Evolutionary conservation across 2,329 filamentous ascomycete genomes (phyloP).

Genomic region (Fusarium abutilonis): DNA sequence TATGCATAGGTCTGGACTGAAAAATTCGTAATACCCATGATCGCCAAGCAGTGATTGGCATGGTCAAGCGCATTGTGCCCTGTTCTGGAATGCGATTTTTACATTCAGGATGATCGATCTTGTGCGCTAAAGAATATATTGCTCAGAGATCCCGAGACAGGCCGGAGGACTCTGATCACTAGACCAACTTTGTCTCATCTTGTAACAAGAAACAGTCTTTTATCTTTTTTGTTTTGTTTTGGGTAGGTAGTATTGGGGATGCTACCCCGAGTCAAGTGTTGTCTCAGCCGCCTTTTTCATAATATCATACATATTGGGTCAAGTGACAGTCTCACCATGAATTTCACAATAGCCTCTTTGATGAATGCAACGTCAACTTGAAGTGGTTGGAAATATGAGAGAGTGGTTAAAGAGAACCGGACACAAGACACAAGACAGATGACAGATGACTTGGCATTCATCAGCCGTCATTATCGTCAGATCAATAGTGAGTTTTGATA

Average conservation of each 20-base stretch:
- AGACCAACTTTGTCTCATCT: slow-evolving; percentile 26
- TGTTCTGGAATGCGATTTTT: slow-evolving; percentile 41
- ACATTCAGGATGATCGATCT: slow-evolving; percentile 14
- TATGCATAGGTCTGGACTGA: slow-evolving; percentile 24
- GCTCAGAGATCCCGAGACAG: slow-evolving; percentile 5
- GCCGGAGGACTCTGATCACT: slow-evolving; percentile 16
- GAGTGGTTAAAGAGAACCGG: background rate
- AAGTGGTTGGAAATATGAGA: slow-evolving; percentile 8
- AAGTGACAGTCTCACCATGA: slow-evolving; percentile 25
- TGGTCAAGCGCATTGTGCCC: slow-evolving; percentile 22
- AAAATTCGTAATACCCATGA: slow-evolving; percentile 21
- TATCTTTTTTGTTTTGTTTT: background rate
- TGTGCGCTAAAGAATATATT: slow-evolving; percentile 16
- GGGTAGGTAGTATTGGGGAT: slow-evolving; percentile 4
- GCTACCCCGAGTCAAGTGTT: slow-evolving; percentile 27
- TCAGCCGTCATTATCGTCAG: slow-evolving; percentile 12
- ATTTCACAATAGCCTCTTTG: slow-evolving; percentile 5
- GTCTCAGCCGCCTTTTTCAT: slow-evolving; percentile 15
- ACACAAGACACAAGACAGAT: slow-evolving; percentile 9
- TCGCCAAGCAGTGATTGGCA: slow-evolving; percentile 23
- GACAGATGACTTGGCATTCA: slow-evolving; percentile 25
- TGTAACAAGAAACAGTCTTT: slow-evolving; percentile 9
- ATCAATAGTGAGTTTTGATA: slow-evolving; percentile 12
- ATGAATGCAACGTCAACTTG: slow-evolving; percentile 18
- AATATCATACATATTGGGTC: slow-evolving; percentile 7